These are phyloP conservation scores for Potentilla sterilis DNA, from an alignment of 306 rosid species.

Conservation along the genomic window DNA sequence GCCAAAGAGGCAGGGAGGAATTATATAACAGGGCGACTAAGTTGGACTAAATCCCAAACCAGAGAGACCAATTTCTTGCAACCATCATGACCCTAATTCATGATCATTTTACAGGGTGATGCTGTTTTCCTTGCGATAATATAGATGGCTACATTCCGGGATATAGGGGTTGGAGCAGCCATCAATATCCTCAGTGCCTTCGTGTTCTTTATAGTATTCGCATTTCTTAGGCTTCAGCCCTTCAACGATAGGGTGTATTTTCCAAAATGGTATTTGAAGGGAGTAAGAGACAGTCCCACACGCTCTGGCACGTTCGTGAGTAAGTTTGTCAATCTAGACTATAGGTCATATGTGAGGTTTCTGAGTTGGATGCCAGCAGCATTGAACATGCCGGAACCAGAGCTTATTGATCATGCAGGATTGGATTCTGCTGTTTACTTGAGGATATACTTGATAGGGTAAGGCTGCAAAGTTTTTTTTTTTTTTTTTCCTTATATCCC, in stretches of 20 bases:
- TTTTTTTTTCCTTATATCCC: background rate
- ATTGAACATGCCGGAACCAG: slow-evolving; percentile 86
- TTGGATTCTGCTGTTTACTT: slow-evolving; percentile 92
- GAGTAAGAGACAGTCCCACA: slow-evolving; percentile 77
- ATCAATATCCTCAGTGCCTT: slow-evolving; percentile 72
- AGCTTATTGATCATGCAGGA: slow-evolving; percentile 97
- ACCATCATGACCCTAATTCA: background rate
- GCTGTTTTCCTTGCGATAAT: slow-evolving; percentile 3
- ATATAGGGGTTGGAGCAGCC: slow-evolving; percentile 78
- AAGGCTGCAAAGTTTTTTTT: slow-evolving; percentile 16
- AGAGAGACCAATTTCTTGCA: background rate
- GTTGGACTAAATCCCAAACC: background rate
- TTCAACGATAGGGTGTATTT: slow-evolving; percentile 91
- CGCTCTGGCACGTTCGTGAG: slow-evolving; percentile 66
- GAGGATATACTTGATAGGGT: slow-evolving; percentile 94
- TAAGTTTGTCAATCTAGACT: slow-evolving; percentile 83
- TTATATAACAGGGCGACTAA: background rate
- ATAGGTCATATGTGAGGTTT: slow-evolving; percentile 65
- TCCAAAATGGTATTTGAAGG: slow-evolving; percentile 90
- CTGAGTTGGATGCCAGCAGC: slow-evolving; percentile 96
- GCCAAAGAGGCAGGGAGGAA: background rate
- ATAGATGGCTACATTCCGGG: slow-evolving; percentile 72
- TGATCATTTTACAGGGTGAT: slow-evolving; percentile 38
- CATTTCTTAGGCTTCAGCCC: slow-evolving; percentile 92
- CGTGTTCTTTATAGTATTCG: slow-evolving; percentile 69